These are phyloP conservation scores for Begonia fuchsioides DNA, from an alignment of 306 rosid species.

Conservation along the genomic window DNA sequence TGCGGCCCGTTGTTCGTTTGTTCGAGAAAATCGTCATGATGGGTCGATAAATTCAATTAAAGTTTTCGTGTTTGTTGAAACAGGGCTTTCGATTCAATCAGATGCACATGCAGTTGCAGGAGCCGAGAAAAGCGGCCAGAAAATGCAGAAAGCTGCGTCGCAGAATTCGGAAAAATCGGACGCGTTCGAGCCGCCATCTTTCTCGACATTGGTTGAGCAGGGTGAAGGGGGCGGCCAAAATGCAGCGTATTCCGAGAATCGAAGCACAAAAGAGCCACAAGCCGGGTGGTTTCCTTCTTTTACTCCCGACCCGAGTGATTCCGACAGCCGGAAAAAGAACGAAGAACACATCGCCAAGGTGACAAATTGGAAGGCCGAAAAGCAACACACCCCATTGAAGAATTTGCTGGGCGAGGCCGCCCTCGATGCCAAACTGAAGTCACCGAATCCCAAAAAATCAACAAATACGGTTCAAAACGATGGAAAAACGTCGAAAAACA, in stretches of 20 bases:
- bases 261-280: conserved; percentile 22
- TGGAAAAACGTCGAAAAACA: conserved; percentile 13
- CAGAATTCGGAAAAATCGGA: conserved; percentile 39
- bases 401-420: conserved; percentile 71
- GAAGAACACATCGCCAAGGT: conserved; percentile 83
- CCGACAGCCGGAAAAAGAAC: conserved; percentile 55
- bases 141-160: conserved; percentile 14
- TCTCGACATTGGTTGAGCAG: conserved; percentile 65
- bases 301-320: conserved; percentile 41
- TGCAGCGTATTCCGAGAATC: conserved; percentile 21
- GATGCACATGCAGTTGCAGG: conserved; percentile 22
- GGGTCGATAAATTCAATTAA: too few species aligned
- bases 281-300: conserved; percentile 78
- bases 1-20: too few species aligned
- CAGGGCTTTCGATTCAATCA: conserved; percentile 69
- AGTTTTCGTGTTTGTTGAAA: conserved; percentile 15
- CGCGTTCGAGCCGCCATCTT: conserved; percentile 64
- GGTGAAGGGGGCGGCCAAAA: conserved; percentile 16
- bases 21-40: too few species aligned
- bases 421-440: conserved; percentile 32
- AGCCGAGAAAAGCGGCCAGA: conserved; percentile 18
- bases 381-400: conserved; percentile 70
- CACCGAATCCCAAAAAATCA: conserved; percentile 24
- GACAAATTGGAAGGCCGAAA: conserved; percentile 60
- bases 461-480: conserved; percentile 18